A percentile compares a stretch with the other conserved stretches of the same genome.
phyloP scores from a whole-genome alignment of 2,329 filamentous ascomycete genomes.

The Trichophyton verrucosum region DNA sequence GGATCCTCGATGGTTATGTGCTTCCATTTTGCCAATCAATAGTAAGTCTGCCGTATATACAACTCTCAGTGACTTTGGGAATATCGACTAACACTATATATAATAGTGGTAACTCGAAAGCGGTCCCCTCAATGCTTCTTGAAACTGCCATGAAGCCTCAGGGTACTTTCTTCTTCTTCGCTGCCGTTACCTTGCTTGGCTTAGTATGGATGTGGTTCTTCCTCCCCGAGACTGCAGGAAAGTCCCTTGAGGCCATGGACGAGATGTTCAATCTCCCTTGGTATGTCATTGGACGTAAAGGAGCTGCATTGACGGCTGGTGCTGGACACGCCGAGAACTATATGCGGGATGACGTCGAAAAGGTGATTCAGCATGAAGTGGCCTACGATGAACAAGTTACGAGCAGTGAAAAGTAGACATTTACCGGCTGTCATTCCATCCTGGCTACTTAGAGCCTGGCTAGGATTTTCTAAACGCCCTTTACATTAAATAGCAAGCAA shows the following conservation, averaged over 20 bases:
- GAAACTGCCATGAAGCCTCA: slow-evolving; percentile 33
- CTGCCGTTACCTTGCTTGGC: slow-evolving; percentile 53
- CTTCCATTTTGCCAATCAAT: slow-evolving; percentile 31
- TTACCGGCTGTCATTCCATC: not conserved
- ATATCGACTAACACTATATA: not conserved
- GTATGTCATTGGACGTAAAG: slow-evolving; percentile 13
- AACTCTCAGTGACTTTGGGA: not conserved
- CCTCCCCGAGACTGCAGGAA: slow-evolving; percentile 58
- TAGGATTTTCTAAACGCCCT: not conserved
- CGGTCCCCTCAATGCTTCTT: slow-evolving; percentile 38
- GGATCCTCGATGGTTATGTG: slow-evolving; percentile 34
- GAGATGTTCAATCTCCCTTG: slow-evolving; percentile 14
- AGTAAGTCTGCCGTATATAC: slow-evolving; percentile 9
- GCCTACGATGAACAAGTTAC: not conserved
- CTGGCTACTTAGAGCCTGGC: no score
- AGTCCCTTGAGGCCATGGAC: slow-evolving; percentile 23
- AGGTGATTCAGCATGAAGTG: not conserved
- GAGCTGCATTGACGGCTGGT: slow-evolving; percentile 10
- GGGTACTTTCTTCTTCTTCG: slow-evolving; percentile 67
- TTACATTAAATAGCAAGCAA: no score
- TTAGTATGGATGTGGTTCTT: slow-evolving; percentile 57
- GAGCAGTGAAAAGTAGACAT: not conserved
- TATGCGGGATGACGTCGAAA: not conserved
- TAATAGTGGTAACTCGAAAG: slow-evolving; percentile 17
- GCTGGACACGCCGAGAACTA: slow-evolving; percentile 4